Base-by-base conservation (phyloP, 2,329 filamentous ascomycete species). In the Endoconidiophora polonica region DNA sequence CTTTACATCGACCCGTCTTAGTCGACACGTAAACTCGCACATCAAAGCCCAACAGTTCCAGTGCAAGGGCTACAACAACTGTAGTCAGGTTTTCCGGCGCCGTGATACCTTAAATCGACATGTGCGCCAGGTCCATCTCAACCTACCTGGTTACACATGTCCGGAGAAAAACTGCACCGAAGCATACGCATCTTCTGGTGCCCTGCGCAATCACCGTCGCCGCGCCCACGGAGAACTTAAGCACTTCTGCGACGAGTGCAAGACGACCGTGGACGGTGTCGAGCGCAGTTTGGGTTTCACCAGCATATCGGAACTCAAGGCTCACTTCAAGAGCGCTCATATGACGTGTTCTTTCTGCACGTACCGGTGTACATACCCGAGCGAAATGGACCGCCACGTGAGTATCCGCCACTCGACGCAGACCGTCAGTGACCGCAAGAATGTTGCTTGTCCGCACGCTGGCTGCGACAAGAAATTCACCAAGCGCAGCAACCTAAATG, bases 81-180 rank as follows among this genome's bases (percentile, higher is more conserved):
- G 87, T 64, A 73, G 75, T 16, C 76, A 86, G 64, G 78, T 77
- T 18, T 96, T 95, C 63, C 77, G 90, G 54, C 95, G 94, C 64
- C 82, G 86, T 61, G 79, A 86, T 56, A 93, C 87, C 0, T 71
- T 95, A 14, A 79, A 88, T 61, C 80, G 83, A 47, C 90, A 96
- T 61, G 76, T 94, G 55, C 77, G 81, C 49, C 76, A 77, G 7
- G 81, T 79, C 10, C 90, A 96, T 62, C 67, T 90, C 38, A 70
- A 80, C 24, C 65, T 81, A 53, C 77, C 81, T 43, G 78, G 85
- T 0, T 94, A 79, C 58, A 70, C 72, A 4, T 96, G 90, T 62
- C 68, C 70, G 1, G 70, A 81, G 52, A 58, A 59, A 14, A 61
- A 58, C 42, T 95, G 90, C 58, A 64, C 67, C 1, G 73, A 75